Evolutionary conservation across 805 yeast species (phyloP).

Genomic region (Saturnispora gosingensis): DNA sequence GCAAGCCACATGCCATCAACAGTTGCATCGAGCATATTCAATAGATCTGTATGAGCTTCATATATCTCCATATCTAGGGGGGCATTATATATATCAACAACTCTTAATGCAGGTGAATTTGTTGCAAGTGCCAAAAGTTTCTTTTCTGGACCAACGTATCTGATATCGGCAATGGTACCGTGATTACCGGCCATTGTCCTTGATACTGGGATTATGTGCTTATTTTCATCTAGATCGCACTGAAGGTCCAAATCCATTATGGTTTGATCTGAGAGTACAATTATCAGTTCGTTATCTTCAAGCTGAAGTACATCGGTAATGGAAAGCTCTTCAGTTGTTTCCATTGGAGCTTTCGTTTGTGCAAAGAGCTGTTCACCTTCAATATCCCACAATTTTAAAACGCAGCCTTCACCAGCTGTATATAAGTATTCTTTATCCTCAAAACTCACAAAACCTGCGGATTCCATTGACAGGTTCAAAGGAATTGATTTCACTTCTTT

Average conservation of each 20-base stretch:
- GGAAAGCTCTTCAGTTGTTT: slow-evolving; percentile 63
- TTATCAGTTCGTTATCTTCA: slow-evolving; percentile 29
- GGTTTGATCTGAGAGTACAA: slow-evolving; percentile 81
- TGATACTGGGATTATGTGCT: slow-evolving; percentile 31
- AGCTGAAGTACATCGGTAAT: slow-evolving; percentile 45
- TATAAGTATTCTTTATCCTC: slow-evolving; percentile 33
- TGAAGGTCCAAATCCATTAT: slow-evolving; percentile 29
- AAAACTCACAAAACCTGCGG: slow-evolving; percentile 47
- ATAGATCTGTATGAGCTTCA: slow-evolving; percentile 79
- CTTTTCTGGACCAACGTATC: slow-evolving; percentile 57
- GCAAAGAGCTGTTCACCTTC: slow-evolving; percentile 39
- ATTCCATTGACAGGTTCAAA: slow-evolving; percentile 62
- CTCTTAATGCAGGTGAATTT: slow-evolving; percentile 79
- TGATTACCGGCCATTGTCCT: slow-evolving; percentile 82
- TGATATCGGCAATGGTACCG: slow-evolving; percentile 88
- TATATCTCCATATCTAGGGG: slow-evolving; percentile 55
- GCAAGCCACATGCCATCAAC: slow-evolving; percentile 83
- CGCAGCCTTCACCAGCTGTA: slow-evolving; percentile 73
- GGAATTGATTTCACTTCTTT: slow-evolving; percentile 62
- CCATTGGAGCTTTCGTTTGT: slow-evolving; percentile 37
- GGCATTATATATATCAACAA: slow-evolving; percentile 50
- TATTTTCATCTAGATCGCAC: slow-evolving; percentile 21
- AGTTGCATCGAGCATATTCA: slow-evolving; percentile 71
- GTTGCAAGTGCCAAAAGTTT: slow-evolving; percentile 76
- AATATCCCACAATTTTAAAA: slow-evolving; percentile 57